A percentile compares a stretch with the other conserved stretches of the same genome.
These are phyloP conservation scores for Ascosphaera apis DNA, from an alignment of 2,329 filamentous ascomycete genomes.

Conservation along the genomic window DNA sequence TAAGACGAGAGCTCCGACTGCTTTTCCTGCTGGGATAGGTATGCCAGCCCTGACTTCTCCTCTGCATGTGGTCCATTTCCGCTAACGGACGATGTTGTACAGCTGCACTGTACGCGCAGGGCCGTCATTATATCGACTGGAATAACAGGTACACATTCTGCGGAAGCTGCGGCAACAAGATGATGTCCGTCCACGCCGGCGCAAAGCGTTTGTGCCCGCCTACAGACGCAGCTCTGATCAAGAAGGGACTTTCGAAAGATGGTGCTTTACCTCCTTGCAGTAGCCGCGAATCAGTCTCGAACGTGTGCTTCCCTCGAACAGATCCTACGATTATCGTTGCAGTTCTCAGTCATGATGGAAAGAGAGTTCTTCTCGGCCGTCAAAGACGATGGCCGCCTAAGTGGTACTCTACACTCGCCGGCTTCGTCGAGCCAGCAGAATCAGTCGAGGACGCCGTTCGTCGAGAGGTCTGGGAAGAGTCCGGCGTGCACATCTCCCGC, in stretches of 20 bases:
- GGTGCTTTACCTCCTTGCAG: conserved; percentile 42
- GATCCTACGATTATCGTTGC: conserved; percentile 93
- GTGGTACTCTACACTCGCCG: conserved; percentile 78
- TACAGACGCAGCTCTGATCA: conserved; percentile 15
- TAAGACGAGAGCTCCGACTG: conserved; percentile 39
- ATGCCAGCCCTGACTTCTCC: conserved; percentile 7
- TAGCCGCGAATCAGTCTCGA: conserved; percentile 67
- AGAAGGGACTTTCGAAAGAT: conserved; percentile 11
- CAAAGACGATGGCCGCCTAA: conserved; percentile 59
- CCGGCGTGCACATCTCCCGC: conserved; percentile 50
- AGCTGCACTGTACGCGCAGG: conserved; percentile 83
- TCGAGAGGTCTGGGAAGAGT: conserved; percentile 70
- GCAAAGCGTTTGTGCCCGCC: conserved; percentile 23
- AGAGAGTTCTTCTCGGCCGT: conserved; percentile 60
- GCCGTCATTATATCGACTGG: conserved; percentile 78
- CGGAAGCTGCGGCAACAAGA: conserved; percentile 64
- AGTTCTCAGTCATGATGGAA: conserved; percentile 58
- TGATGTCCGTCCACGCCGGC: conserved; percentile 30
- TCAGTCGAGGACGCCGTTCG: conserved; percentile 66
- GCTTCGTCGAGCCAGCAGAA: conserved; percentile 69
- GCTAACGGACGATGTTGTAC: neutral
- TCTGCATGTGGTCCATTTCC: neutral
- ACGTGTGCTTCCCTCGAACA: conserved; percentile 76
- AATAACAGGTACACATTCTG: conserved; percentile 85
- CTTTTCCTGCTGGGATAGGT: conserved; percentile 39